Percentiles rank a stretch among this genome's conserved stretches.
phyloP scores from a whole-genome alignment of 768 basidiomycete genomes.

The Tylopilus vinaceipallidus region DNA sequence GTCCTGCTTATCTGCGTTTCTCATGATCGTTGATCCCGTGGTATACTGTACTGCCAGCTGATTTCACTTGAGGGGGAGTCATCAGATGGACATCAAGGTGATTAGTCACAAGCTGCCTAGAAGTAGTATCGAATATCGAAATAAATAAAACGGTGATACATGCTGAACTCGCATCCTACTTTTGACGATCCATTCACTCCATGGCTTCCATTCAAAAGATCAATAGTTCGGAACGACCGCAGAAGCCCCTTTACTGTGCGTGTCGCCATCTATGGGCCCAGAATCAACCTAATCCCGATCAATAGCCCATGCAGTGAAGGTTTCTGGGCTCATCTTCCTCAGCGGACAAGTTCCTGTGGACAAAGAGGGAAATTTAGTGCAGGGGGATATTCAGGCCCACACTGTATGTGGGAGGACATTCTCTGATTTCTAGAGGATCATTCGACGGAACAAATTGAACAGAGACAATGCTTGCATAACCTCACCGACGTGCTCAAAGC shows the following conservation, averaged over 20 bases:
- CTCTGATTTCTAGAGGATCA: neutral
- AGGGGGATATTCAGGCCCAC: conserved; percentile 58
- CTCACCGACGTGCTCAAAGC: conserved; percentile 51
- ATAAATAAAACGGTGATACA: conserved; percentile 4
- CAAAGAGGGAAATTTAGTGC: conserved; percentile 45
- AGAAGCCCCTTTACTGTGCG: conserved; percentile 14
- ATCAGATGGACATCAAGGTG: too few relatives aligned
- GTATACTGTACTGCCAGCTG: too few relatives aligned
- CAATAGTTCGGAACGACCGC: conserved; percentile 46
- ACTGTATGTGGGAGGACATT: conserved; percentile 39
- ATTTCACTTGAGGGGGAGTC: too few relatives aligned
- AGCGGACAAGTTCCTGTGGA: conserved; percentile 60
- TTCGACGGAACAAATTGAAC: conserved; percentile 3
- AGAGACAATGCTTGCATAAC: conserved; percentile 60
- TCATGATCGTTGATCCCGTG: too few relatives aligned
- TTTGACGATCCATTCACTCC: conserved; percentile 4
- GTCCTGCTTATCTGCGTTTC: too few relatives aligned
- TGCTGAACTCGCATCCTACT: neutral
- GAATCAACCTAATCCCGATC: neutral
- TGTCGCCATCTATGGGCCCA: too few relatives aligned
- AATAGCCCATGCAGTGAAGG: conserved; percentile 55
- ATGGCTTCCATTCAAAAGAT: conserved; percentile 55
- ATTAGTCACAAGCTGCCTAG: neutral
- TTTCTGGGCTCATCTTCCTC: conserved; percentile 57
- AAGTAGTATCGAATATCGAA: neutral